Base-by-base conservation (phyloP, 768 basidiomycete species). In the Suillus sp. region DNA sequence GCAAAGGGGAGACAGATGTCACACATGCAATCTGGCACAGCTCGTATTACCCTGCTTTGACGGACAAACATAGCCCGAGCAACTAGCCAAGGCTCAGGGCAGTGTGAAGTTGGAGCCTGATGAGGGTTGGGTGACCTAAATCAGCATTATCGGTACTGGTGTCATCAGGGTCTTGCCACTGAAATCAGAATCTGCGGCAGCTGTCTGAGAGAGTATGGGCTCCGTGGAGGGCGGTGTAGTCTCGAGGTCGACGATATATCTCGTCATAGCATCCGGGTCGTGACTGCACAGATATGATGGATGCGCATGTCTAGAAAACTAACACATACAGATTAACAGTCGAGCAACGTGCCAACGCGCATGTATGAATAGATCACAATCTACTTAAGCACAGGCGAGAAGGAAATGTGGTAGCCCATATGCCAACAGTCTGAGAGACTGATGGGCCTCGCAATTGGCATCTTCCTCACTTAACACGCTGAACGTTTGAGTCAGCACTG, bases 121-220 rank as follows among this genome's bases (percentile, higher is more conserved):
- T 47, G 42, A 18, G 10, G 42, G 16, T 48, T 35, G 32, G 40
- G 59, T 16, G 45, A 43, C n/a, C 3, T 34, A 47, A 42, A 13
- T 50, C 18, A 53, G 66, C 22, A 0, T 62, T 22, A 11, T 62
- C 61, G 25, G 64, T 22, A 14, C n/a, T n/a, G 18, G 58, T 65
- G 11, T 35, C 30, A 18, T 4, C 40, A 0, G 1, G 50, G 25
- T 59, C 45, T 72, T 71, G 54, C 71, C 68, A 42, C 61, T 57
- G 37, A 45, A 34, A 10, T 63, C 68, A 35, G 40, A 42, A n/a
- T 65, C 69, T 30, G 71, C 70, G 1, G 79, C 72, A 59, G 71
- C 65, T 2, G 79, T 78, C 73, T 0, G 91, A 91, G 5, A 87
- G 83, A 56, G 73, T 79, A 67, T 91, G 89, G 7, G 81, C 83